phyloP scores from a whole-genome alignment of 2,329 filamentous ascomycete genomes.

The Aspergillus ibericus region DNA sequence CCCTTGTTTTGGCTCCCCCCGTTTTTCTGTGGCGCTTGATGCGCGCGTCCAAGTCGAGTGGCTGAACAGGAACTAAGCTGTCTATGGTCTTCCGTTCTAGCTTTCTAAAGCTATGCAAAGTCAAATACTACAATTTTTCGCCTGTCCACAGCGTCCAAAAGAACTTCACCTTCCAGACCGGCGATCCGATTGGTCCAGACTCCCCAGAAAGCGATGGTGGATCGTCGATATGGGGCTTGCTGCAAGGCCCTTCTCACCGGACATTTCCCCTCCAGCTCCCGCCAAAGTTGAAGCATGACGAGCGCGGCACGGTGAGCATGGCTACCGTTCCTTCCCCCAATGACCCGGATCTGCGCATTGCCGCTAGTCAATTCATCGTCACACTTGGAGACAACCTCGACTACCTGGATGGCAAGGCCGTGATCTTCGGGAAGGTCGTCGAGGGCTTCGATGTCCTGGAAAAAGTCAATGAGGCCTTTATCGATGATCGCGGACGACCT shows the following conservation, averaged over 20 bases:
- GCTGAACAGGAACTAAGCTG: conserved; percentile 61
- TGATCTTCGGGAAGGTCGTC: conserved; percentile 91
- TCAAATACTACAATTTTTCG: conserved; percentile 98
- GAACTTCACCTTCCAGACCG: conserved; percentile 93
- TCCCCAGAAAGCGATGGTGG: conserved; percentile 87
- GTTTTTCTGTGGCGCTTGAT: neutral
- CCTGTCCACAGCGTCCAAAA: conserved; percentile 91
- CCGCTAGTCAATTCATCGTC: conserved; percentile 90
- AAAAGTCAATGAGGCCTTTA: conserved; percentile 87
- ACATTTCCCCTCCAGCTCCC: conserved; percentile 83
- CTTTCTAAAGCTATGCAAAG: conserved; percentile 97
- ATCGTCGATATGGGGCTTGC: conserved; percentile 84
- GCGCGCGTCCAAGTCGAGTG: conserved; percentile 34
- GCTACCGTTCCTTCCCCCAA: conserved; percentile 77
- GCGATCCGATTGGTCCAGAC: conserved; percentile 86
- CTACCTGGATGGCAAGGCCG: conserved; percentile 88
- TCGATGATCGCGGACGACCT: conserved; percentile 81
- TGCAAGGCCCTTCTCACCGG: conserved; percentile 69
- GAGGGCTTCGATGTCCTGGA: conserved; percentile 94
- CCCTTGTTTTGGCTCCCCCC: conserved; percentile 1
- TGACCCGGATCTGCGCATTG: conserved; percentile 78
- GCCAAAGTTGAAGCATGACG: conserved; percentile 81
- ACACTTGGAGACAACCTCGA: conserved; percentile 88
- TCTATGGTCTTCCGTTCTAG: conserved; percentile 52
- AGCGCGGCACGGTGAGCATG: conserved; percentile 94